Evolutionary conservation across 2,329 filamentous ascomycete species (phyloP).

Genomic region (Xylariaceae sp.): DNA sequence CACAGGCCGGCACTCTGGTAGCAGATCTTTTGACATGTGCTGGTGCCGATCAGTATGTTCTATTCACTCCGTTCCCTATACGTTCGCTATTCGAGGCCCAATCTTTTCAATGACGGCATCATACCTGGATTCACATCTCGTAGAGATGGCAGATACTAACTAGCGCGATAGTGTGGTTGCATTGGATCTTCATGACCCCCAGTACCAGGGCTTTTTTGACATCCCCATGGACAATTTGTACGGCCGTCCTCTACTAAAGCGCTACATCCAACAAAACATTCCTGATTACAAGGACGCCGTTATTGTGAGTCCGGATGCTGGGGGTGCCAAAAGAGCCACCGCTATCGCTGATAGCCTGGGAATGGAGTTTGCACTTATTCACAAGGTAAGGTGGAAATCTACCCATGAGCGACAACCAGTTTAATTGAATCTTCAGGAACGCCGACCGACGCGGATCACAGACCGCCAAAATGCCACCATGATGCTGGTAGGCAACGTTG

Average conservation of each 20-base stretch:
- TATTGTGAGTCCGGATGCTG: conserved; percentile 92
- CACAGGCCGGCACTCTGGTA: conserved; percentile 90
- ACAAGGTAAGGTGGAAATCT: conserved; percentile 64
- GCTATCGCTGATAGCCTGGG: conserved; percentile 89
- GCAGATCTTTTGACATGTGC: conserved; percentile 93
- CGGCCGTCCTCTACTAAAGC: conserved; percentile 66
- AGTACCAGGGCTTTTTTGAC: conserved; percentile 98
- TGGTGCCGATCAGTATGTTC: conserved; percentile 78
- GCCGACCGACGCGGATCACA: conserved; percentile 78
- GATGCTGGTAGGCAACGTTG: conserved; percentile 89
- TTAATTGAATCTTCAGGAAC: conserved; percentile 57
- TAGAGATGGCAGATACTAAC: conserved; percentile 25
- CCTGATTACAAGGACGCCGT: conserved; percentile 80
- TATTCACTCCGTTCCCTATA: conserved; percentile 14
- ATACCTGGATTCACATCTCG: conserved; percentile 6
- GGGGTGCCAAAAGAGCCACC: conserved; percentile 92
- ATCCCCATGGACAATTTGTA: conserved; percentile 98
- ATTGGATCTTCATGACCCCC: conserved; percentile 92
- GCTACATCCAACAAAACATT: conserved; percentile 73
- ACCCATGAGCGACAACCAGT: conserved; percentile 28
- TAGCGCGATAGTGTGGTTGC: conserved; percentile 63
- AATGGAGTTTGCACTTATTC: conserved; percentile 94
- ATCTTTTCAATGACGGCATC: background rate
- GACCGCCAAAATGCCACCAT: conserved; percentile 89
- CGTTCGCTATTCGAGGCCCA: conserved; percentile 2